Evolutionary conservation across 2,329 filamentous ascomycete species (phyloP), one percentile per base, ranked within the genome.

Genomic region (Scopulariopsis brevicaulis): DNA sequence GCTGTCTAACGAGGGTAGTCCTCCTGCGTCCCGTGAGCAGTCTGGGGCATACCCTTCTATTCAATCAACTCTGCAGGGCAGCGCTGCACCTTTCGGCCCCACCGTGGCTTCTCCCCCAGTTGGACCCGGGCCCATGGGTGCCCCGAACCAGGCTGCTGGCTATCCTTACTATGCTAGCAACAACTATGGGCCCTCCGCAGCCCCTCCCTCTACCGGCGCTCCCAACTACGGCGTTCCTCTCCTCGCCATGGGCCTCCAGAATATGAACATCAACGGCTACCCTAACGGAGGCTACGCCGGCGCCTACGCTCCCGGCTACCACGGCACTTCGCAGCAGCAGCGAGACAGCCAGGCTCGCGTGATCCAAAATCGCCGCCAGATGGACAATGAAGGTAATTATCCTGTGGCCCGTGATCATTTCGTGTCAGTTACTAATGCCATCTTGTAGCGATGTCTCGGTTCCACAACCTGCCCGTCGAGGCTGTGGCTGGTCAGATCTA

Each of bases 401-500:
- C 22, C 34, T 37, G 7, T 32, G 28, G 4, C 28, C 8, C 8
- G 28, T 32, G 28, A 32, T 32, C 28, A 32, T 32, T 8, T 32
- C 28, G 4, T 32, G 8, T 32, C 28, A 32, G 28, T 32, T 32
- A 32, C 28, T 32, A 32, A 32, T 32, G 8, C 28, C 50, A 28
- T 28, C 14, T 28, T 11, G 56, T 28, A 84, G 82, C 77, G 64
- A 88, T 89, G 77, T 88, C 87, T 65, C 88, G 90, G 60, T 96
- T 90, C 73, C 84, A 88, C 64, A 93, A 94, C 68, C 82, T 89
- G 67, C 84, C 89, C 15, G 77, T 97, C 24, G 90, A 96, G 68
- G 82, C 86, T 37, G 86, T 94, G 65, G 79, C 81, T 40, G 90
- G 91, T 54, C 87, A 91, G 65, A 90, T 99, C 66, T 95, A 96